Conservation (phyloP, 2,329 filamentous ascomycete species). For the Ceratocystiopsis minuta region DNA sequence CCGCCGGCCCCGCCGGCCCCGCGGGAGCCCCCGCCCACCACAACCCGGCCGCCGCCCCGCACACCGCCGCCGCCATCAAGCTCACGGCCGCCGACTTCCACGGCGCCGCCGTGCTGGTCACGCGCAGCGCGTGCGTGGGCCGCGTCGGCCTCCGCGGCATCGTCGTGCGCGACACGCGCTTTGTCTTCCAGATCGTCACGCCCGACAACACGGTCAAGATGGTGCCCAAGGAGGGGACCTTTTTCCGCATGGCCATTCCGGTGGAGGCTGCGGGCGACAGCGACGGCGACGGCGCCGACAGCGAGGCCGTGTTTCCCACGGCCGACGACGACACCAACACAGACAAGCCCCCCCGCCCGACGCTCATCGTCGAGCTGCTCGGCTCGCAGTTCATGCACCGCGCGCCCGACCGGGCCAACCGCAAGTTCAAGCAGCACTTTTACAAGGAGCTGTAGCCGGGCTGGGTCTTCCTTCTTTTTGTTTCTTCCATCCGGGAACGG, state of each 20-base stretch:
- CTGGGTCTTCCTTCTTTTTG: no score
- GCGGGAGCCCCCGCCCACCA: no score
- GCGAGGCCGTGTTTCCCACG: constrained; percentile 5
- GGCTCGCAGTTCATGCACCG: constrained; percentile 75
- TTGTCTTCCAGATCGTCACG: constrained; percentile 72
- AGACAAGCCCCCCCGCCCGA: constrained; percentile 1
- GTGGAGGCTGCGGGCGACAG: constrained; percentile 11
- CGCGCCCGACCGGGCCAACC: constrained; percentile 69
- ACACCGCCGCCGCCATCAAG: constrained; percentile 40
- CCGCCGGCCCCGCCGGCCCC: no score
- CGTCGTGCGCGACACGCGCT: constrained; percentile 74
- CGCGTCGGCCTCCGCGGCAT: constrained; percentile 74
- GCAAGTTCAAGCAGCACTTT: constrained; percentile 80
- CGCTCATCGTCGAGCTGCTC: constrained; percentile 62
- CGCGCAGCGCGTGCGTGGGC: constrained; percentile 61
- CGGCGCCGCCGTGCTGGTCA: constrained; percentile 67
- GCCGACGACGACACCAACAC: constrained; percentile 6
- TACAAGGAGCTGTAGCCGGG: constrained; percentile 44
- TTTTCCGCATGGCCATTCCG: constrained; percentile 59
- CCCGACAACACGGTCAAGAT: constrained; percentile 50
- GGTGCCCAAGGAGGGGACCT: constrained; percentile 76
- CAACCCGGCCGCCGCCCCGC: no score
- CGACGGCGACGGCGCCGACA: constrained; percentile 9
- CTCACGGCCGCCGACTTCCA: constrained; percentile 79
- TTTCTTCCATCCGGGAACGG: no score